Base-by-base conservation (phyloP, 106 monocot genomes). In the Allium sativum region DNA sequence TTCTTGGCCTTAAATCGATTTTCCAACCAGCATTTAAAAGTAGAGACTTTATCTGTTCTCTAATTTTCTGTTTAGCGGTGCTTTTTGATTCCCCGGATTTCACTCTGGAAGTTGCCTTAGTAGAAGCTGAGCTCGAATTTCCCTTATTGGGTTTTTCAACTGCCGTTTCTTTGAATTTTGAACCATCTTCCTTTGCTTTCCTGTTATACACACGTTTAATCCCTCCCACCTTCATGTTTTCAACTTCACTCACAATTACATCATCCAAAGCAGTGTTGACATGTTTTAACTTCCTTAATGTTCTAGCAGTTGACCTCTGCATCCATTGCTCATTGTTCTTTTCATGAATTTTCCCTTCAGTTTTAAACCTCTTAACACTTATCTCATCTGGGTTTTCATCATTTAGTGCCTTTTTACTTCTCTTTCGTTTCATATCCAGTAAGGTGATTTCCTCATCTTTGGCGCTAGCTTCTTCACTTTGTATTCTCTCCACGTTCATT, bases 21-120 rank as follows among this genome's bases (percentile, higher is more conserved):
- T 17, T 72, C 72, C 72, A 72, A 57, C 72, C 72, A 64, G 72
- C 56, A 48, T 58, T 64, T 8, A 72, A 42, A 50, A 72, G 64
- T 45, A 72, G 63, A 6, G 18, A 45, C 56, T 65, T 64, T 45
- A 72, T 72, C 47, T 57, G 64, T 4, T 72, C 72, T 40, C 72
- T 12, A 18, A 72, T 12, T 64, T 12, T 48, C 40, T 51, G 64
- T 64, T 52, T 64, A 9, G 10, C 17, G 60, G 17, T 9, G 1
- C 31, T 60, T 43, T n/a, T 43, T 43, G 42, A 44, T 43, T 44
- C 60, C 60, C n/a, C 60, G 0, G n/a, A 43, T 44, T 60, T 60
- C 31, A 31, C 5, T 31, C 31, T 31, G 3, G 42, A 18, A n/a
- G 42, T 60, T 60, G 44, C 42, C 60, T 60, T 60, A 8, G n/a